Base-by-base conservation (phyloP, 345 rosid genomes). In the Arabis alpina region DNA sequence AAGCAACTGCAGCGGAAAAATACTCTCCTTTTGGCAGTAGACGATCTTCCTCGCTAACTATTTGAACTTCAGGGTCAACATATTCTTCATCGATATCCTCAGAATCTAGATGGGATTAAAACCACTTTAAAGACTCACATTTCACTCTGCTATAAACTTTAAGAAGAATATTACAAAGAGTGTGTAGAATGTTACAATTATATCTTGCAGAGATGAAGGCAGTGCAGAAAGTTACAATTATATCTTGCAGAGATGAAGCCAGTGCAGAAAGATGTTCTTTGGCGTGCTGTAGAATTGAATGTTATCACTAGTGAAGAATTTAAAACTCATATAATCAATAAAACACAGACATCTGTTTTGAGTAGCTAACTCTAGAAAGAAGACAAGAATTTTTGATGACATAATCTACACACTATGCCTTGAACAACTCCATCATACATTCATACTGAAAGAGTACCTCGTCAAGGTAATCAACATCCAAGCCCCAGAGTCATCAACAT, bases 381-480 rank as follows among this genome's bases (percentile, higher is more conserved):
- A 25, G 28, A 14, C 42, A 10, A 56, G 3, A 8, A n/a, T n/a
- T 30, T 49, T 25, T 5, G 30, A 34, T 24, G 48, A 13, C n/a
- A 50, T 8, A 52, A 43, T 36, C 40, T 36, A 36, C 40, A 8
- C 40, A 10, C 3, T 36, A 8, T 23, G 68, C 10, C 28, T 54
- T 23, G 23, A 39, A 62, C 23, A 68, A 42, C 54, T 12, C 19
- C 54, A 60, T 47, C 61, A 30, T 34, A 34, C 37, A 34, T 34
- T 34, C 8, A 34, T 37, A 51, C 10, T 8, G 40, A 8, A 36
- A 36, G 40, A 36, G 40, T 13, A 92, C 98, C 96, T 91, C 93
- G 73, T 94, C 99, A 61, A 94, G 98, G 79, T 94, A 94, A 83
- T 94, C 99, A 59, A 82, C 96, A 70, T 94, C 99, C 51, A 94